Base-by-base conservation (phyloP, 768 basidiomycete genomes). In the Zangia roseola region DNA sequence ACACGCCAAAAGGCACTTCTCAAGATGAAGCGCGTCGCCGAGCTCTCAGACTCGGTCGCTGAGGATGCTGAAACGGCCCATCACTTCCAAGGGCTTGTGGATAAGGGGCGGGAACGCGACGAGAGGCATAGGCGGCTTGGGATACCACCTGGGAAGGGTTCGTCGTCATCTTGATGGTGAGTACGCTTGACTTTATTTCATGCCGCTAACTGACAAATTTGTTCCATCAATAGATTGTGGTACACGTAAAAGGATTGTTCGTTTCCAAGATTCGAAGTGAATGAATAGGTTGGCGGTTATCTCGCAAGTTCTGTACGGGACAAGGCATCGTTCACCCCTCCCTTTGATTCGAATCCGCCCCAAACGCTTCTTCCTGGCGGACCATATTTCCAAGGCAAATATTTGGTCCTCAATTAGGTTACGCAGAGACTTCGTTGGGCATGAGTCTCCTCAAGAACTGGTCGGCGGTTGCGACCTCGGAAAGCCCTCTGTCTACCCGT, bases 401-500 rank as follows among this genome's bases (percentile, higher is more conserved):
- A 16, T 28, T 9, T 13, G 20, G 28, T 37, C 17, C 28, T 31
- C 53, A 35, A 54, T 30, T 45, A 30, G 31, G 44, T 45, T 44
- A n/a, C 20, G 31, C 49, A 71, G 90, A 81, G 63, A 86, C 86
- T 14, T 86, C 84, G 1, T 60, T 81, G 58, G 76, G 83, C 48
- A 80, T 92, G 80, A 87, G 82, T 56, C 89, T 89, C 30, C 79
- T 90, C 20, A 85, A 84, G 70, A 78, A 82, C 58, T 75, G 84
- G 37, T 73, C 74, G 7, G 70, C 72, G 23, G 75, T 88, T 7
- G 69, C 78, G 42, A 61, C 73, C 40, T 68, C 65, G 26, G 55
- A 61, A 39, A 73, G 63, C 19, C 55, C 62, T 17, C 40, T 51
- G 10, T 37, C 56, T 30, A 41, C 50, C 24, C 56, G 57, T 41